Percentiles rank a stretch among this genome's conserved stretches.
Conservation (phyloP, 139 green algal genomes). For the Penium margaritaceum region DNA sequence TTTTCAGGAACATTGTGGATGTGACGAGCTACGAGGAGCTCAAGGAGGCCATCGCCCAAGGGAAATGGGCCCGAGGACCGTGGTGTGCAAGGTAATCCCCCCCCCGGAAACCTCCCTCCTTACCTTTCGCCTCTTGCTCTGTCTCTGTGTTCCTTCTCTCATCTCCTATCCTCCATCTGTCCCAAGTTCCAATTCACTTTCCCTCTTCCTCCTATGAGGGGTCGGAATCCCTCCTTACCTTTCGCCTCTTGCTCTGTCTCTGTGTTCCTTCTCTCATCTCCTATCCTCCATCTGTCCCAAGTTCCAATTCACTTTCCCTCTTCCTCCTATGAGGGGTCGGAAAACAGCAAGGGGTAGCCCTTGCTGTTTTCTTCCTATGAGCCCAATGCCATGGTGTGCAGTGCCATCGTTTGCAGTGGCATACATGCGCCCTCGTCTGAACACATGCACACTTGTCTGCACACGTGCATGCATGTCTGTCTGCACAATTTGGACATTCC, state of each 20-base stretch:
- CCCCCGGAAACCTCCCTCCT: no score
- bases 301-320: not conserved
- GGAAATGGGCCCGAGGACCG: constrained; percentile 82
- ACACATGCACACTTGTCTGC: no score
- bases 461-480: no score
- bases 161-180: no score
- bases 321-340: not conserved
- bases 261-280: not conserved
- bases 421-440: no score
- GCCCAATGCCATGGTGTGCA: no score
- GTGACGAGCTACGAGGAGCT: constrained; percentile 85
- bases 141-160: no score
- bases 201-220: no score
- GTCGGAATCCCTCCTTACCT: not conserved
- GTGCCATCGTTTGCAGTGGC: no score
- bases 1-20: constrained; percentile 81
- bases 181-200: no score
- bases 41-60: constrained; percentile 67
- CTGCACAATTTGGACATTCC: no score
- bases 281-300: not conserved
- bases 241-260: not conserved
- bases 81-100: constrained; percentile 56
- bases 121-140: no score
- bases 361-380: not conserved
- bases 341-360: not conserved